A percentile compares a stretch with the other conserved stretches of the same genome.
Conservation (phyloP, 441 rosid genomes). For the Pelargonium myrrhifolium region DNA sequence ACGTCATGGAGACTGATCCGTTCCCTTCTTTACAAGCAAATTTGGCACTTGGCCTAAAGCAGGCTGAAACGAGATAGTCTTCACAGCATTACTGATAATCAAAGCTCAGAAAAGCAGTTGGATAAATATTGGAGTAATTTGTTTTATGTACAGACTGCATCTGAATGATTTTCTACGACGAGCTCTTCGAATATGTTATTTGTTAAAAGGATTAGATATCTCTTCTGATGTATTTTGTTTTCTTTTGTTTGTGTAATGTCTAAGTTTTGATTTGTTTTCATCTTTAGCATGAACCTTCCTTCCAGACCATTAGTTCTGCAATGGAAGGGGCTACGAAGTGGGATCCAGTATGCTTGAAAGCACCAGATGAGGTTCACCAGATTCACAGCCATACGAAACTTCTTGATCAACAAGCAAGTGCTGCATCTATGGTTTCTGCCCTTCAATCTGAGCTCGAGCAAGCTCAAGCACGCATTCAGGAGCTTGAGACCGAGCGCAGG, state of each 20-base stretch:
- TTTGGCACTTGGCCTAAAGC: background rate
- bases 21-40: background rate
- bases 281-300: slow-evolving; percentile 1
- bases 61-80: background rate
- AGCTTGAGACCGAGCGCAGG: slow-evolving; percentile 36
- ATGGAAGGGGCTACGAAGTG: slow-evolving; percentile 47
- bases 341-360: slow-evolving; percentile 31
- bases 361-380: slow-evolving; percentile 24
- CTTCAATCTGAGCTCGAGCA: slow-evolving; percentile 36
- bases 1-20: background rate
- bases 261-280: background rate
- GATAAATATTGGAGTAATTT: background rate
- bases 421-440: slow-evolving; percentile 37
- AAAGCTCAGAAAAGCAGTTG: background rate
- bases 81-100: background rate
- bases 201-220: no score
- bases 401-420: slow-evolving; percentile 38
- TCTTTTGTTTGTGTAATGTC: background rate
- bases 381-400: slow-evolving; percentile 20
- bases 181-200: no score
- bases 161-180: no score
- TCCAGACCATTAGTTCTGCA: background rate
- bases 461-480: slow-evolving; percentile 31
- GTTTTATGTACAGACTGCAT: background rate
- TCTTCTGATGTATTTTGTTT: no score